A percentile compares a stretch with the other conserved stretches of the same genome.
phyloP scores from a whole-genome alignment of 371 early-diverging fungal species.

The Mucor sp. region DNA sequence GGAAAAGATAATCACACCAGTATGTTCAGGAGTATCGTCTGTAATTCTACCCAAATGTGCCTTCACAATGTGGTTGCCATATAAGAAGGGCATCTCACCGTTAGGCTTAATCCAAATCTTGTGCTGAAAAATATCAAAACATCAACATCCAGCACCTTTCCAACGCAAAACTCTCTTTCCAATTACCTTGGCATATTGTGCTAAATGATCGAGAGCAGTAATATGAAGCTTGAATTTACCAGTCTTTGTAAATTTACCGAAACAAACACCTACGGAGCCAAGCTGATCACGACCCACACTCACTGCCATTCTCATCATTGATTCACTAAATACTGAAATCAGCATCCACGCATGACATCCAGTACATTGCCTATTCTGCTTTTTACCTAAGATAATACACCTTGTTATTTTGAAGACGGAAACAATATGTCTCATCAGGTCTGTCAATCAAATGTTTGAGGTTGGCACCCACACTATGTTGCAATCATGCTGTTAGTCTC shows the following conservation, averaged over 20 bases:
- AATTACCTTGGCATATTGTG: slow-evolving; percentile 91
- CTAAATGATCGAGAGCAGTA: slow-evolving; percentile 90
- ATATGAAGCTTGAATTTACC: slow-evolving; percentile 97
- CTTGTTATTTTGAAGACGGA: slow-evolving; percentile 91
- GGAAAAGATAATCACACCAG: slow-evolving; percentile 95
- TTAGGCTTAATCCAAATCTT: slow-evolving; percentile 98
- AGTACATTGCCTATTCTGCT: neutral
- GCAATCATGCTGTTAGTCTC: neutral
- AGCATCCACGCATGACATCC: neutral
- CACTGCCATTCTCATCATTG: slow-evolving; percentile 86
- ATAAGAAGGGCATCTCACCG: slow-evolving; percentile 99
- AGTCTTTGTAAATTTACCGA: slow-evolving; percentile 99
- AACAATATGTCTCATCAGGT: slow-evolving; percentile 94
- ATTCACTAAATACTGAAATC: slow-evolving; percentile 61
- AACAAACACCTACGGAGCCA: slow-evolving; percentile 91
- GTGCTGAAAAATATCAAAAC: slow-evolving; percentile 23
- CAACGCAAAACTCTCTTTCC: neutral
- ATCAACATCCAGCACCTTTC: neutral
- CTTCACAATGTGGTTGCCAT: slow-evolving; percentile 99
- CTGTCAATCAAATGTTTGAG: slow-evolving; percentile 94
- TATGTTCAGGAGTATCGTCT: slow-evolving; percentile 97
- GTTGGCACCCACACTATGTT: slow-evolving; percentile 87
- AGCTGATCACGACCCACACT: slow-evolving; percentile 87
- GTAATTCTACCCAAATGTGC: slow-evolving; percentile 97
- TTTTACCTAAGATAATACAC: slow-evolving; percentile 92